Evolutionary conservation across 2,329 filamentous ascomycete species (phyloP), one percentile per base, ranked within the genome.

Genomic region (Pseudogymnoascus sp.): DNA sequence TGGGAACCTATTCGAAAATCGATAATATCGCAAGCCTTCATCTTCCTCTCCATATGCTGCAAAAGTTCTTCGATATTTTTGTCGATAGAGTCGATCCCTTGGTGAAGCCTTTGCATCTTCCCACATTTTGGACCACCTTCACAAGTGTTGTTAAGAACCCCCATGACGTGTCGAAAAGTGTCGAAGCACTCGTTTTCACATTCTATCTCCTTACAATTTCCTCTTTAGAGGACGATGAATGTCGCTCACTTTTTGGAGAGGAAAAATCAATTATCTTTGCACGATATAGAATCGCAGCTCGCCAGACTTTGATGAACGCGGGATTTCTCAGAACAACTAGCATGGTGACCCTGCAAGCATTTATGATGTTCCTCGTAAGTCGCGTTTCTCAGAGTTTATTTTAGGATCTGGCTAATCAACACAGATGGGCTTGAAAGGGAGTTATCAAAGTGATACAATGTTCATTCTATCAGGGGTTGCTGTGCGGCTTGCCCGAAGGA

Each of bases 1-100:
- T 53, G 26, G 46, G 46, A 26, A 53, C 46, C 23, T 60, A 29
- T 15, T 53, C 26, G 3, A 61, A 62, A 35, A 62, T 40, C n/a
- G 35, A 40, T 26, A 50, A 33, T 40, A 33, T 61, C 23, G n/a
- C 38, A 50, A 59, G 59, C 19, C 59, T 62, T 15, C 62, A 64
- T 26, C 26, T 62, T 56, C 50, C 59, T n/a, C 33, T 21, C 10
- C 42, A 64, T 23, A 26, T 64, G 11, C 53, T 64, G 23, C 42
- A 61, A 64, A 82, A 84, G 67, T 75, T 86, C 23, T 89, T 87
- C 85, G 85, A 88, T 71, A 79, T 84, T 17, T 90, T 87, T 70
- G 79, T 88, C 59, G 81, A 84, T 66, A 88, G 88, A 68, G 83
- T 89, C 67, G 85, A 89, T 67, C 85, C 87, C 0, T 72, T 90